These are phyloP conservation scores for Mycena chlorophos DNA, from an alignment of 768 basidiomycete genomes.

Conservation along the genomic window DNA sequence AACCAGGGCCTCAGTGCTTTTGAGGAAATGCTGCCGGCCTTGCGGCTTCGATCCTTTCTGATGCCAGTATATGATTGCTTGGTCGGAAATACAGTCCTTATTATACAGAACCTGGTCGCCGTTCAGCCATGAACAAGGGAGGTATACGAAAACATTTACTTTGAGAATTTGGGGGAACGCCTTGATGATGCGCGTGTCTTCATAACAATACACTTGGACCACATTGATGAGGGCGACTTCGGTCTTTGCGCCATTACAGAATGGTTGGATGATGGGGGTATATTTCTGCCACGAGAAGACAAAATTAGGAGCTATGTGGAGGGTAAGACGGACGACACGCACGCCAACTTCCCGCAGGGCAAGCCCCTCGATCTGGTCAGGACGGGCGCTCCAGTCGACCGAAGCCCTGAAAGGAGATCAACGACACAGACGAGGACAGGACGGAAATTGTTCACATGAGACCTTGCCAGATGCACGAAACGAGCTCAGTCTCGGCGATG, in stretches of 20 bases:
- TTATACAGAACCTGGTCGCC: conserved; percentile 83
- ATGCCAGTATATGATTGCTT: conserved; percentile 97
- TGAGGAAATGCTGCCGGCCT: conserved; percentile 93
- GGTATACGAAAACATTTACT: conserved; percentile 38
- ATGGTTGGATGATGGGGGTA: conserved; percentile 83
- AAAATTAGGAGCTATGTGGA: neutral
- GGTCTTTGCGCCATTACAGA: conserved; percentile 84
- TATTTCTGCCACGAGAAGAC: conserved; percentile 59
- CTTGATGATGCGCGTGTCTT: conserved; percentile 93
- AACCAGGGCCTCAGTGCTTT: conserved; percentile 82
- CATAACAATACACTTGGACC: conserved; percentile 94
- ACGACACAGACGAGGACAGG: neutral
- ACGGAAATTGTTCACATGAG: conserved; percentile 57
- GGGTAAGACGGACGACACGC: conserved; percentile 30
- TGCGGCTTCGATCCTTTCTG: conserved; percentile 96
- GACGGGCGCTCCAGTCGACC: conserved; percentile 84
- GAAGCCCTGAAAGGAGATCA: conserved; percentile 36
- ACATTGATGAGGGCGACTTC: conserved; percentile 94
- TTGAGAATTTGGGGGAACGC: conserved; percentile 95
- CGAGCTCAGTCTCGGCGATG: conserved; percentile 83
- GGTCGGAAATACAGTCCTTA: conserved; percentile 91
- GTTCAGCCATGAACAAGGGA: neutral
- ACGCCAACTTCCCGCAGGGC: conserved; percentile 89
- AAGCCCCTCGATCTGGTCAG: conserved; percentile 89
- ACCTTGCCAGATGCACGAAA: conserved; percentile 90